Percentiles rank a stretch among this genome's conserved stretches.
Conservation (phyloP, 2,329 filamentous ascomycete species). For the Alternaria hordeiaustralica region DNA sequence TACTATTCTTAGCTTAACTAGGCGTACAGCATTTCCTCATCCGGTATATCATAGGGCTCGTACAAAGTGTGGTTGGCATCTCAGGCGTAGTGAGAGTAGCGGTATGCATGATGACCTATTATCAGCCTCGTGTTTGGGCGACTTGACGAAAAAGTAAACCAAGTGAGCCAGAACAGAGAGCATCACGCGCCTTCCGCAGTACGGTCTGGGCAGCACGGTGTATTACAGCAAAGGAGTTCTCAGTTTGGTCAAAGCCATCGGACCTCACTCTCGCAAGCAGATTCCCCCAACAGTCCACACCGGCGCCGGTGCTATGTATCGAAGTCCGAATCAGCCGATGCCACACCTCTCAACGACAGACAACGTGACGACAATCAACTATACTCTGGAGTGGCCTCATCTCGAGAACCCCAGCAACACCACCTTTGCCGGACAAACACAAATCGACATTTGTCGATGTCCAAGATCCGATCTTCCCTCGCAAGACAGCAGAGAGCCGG, state of each 20-base stretch:
- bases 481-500: constrained; percentile 14
- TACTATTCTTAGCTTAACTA: constrained; percentile 23
- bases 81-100: constrained; percentile 17
- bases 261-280: background rate
- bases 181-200: background rate
- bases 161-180: background rate
- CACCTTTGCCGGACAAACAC: constrained; percentile 35
- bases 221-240: background rate
- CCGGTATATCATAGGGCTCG: constrained; percentile 9
- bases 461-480: constrained; percentile 13
- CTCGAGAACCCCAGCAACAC: constrained; percentile 40
- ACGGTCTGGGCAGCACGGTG: background rate
- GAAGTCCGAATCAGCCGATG: constrained; percentile 21
- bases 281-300: background rate
- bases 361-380: constrained; percentile 46
- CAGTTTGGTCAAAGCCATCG: background rate
- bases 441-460: constrained; percentile 38
- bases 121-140: constrained; percentile 8
- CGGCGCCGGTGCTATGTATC: constrained; percentile 13
- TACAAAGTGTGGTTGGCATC: constrained; percentile 1
- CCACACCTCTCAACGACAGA: constrained; percentile 40
- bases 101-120: constrained; percentile 27
- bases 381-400: constrained; percentile 37
- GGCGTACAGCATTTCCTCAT: constrained; percentile 12
- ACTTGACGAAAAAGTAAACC: constrained; percentile 2